A percentile compares a stretch with the other conserved stretches of the same genome.
Conservation (phyloP, 495 filamentous ascomycete genomes). For the Aspergillus affinis region DNA sequence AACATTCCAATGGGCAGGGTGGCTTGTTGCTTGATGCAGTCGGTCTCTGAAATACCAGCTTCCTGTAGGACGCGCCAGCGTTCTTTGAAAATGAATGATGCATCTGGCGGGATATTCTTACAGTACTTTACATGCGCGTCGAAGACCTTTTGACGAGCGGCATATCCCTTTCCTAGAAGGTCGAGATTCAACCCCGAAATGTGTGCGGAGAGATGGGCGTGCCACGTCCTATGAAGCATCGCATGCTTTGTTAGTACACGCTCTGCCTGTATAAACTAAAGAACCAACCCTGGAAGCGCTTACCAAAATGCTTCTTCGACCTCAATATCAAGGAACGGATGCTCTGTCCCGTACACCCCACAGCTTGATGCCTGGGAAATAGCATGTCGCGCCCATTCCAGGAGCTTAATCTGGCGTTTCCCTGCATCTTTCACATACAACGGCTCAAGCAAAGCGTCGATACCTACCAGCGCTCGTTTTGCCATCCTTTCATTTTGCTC, state of each 20-base stretch:
- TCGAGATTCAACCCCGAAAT: not conserved
- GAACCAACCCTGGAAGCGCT: not conserved
- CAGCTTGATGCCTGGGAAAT: slow-evolving; percentile 2
- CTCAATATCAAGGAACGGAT: not conserved
- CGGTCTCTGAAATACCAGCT: slow-evolving; percentile 2
- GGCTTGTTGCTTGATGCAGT: slow-evolving; percentile 4
- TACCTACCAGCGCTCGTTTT: not conserved
- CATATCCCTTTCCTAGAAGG: not conserved
- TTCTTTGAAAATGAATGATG: not conserved
- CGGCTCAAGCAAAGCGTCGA: not conserved
- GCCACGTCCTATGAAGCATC: not conserved
- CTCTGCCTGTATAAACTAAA: no score
- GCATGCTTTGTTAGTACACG: not conserved
- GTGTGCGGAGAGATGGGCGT: slow-evolving; percentile 1
- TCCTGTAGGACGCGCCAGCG: slow-evolving; percentile 1
- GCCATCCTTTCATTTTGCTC: slow-evolving; percentile 3
- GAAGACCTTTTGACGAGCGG: slow-evolving; percentile 6
- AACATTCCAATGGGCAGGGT: not conserved
- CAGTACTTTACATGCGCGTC: slow-evolving; percentile 2
- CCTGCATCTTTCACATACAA: not conserved
- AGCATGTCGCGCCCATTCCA: slow-evolving; percentile 7
- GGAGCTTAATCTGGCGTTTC: not conserved
- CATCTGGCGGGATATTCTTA: not conserved
- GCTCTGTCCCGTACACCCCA: not conserved
- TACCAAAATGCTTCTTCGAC: slow-evolving; percentile 4